Conservation (phyloP, 768 basidiomycete genomes). For the Sporobolomyces pararoseus region DNA sequence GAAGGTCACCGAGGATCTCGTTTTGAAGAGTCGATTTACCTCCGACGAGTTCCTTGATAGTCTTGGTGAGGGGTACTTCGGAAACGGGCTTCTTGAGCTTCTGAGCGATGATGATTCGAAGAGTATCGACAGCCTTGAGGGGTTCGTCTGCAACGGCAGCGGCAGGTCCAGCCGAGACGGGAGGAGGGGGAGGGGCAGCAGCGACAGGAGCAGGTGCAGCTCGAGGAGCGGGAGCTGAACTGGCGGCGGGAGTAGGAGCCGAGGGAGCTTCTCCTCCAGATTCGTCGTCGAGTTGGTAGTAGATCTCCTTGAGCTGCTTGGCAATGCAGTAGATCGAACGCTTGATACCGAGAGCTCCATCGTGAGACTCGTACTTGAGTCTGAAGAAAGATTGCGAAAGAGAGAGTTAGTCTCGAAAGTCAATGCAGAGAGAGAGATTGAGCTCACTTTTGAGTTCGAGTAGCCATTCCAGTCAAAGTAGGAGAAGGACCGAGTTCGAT, state of each 20-base stretch:
- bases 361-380: conserved; percentile 80
- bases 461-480: conserved; percentile 91
- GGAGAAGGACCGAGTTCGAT: conserved; percentile 96
- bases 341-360: conserved; percentile 74
- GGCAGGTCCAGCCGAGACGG: conserved; percentile 58
- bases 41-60: conserved; percentile 96
- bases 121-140: conserved; percentile 81
- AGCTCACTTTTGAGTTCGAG: conserved; percentile 72
- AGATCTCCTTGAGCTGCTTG: conserved; percentile 94
- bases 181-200: conserved; percentile 51
- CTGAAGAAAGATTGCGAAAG: conserved; percentile 45
- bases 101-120: conserved; percentile 85
- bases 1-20: conserved; percentile 94
- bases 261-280: conserved; percentile 50
- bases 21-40: conserved; percentile 99
- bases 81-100: conserved; percentile 93
- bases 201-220: conserved; percentile 51
- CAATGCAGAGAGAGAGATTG: too few species aligned
- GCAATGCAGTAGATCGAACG: conserved; percentile 85
- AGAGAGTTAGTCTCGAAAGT: not conserved
- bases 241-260: conserved; percentile 53
- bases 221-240: conserved; percentile 51
- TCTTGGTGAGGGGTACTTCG: conserved; percentile 84
- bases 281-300: conserved; percentile 75
- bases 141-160: conserved; percentile 82